A percentile compares a stretch with the other conserved stretches of the same genome.
phyloP scores from a whole-genome alignment of 2,329 filamentous ascomycete genomes.

The Amauroascus verrucosus region DNA sequence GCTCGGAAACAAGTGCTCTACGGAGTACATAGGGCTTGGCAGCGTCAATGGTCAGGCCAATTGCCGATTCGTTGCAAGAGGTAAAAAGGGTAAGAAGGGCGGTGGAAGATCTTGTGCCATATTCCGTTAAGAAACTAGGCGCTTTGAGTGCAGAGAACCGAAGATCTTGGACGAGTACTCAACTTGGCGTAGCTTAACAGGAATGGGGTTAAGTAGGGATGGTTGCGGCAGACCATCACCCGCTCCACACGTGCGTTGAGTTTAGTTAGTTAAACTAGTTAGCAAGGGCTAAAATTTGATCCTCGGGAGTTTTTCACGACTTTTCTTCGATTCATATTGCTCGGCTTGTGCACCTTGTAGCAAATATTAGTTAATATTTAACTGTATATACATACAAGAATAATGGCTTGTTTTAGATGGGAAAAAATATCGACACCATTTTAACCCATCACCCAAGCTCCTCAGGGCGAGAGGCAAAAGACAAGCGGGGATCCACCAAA shows the following conservation, averaged over 20 bases:
- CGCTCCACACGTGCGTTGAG: background rate
- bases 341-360: background rate
- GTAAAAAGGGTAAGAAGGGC: background rate
- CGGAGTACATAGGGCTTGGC: slow-evolving; percentile 7
- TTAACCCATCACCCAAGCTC: background rate
- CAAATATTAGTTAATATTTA: too few relatives aligned
- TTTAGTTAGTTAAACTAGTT: background rate
- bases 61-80: background rate
- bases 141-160: background rate
- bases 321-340: too few relatives aligned
- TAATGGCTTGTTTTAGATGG: background rate
- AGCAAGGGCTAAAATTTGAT: background rate
- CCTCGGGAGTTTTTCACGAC: background rate
- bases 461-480: background rate
- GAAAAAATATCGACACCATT: background rate
- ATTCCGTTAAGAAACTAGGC: background rate
- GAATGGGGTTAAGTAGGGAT: background rate
- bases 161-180: background rate
- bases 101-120: slow-evolving; percentile 1
- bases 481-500: slow-evolving; percentile 2
- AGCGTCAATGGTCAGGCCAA: slow-evolving; percentile 4
- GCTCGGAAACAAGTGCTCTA: background rate
- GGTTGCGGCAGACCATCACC: background rate
- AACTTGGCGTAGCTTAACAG: background rate
- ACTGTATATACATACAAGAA: too few relatives aligned